phyloP scores from a whole-genome alignment of 345 rosid species.

The Bruguiera parviflora region DNA sequence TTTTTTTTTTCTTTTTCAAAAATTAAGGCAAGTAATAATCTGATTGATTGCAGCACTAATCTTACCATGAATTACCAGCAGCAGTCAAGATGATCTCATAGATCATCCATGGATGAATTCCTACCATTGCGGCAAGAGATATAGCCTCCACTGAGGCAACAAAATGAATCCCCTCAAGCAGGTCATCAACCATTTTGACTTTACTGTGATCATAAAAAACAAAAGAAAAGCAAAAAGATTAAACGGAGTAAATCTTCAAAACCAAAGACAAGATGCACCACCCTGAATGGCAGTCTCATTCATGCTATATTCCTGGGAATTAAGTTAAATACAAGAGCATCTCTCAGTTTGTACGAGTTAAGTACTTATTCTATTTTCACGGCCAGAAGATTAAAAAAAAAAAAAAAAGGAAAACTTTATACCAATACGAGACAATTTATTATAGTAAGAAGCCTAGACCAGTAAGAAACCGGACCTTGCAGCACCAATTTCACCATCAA shows the following conservation, averaged over 20 bases:
- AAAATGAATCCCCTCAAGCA: slow-evolving; percentile 87
- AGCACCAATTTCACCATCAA: slow-evolving; percentile 76
- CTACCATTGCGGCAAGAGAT: slow-evolving; percentile 61
- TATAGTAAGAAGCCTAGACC: neutral
- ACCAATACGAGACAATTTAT: neutral
- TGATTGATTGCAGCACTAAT: neutral
- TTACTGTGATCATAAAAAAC: slow-evolving; percentile 44
- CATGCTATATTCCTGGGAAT: no score
- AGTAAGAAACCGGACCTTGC: slow-evolving; percentile 58
- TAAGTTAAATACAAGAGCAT: neutral
- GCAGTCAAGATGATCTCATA: slow-evolving; percentile 94
- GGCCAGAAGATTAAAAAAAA: neutral
- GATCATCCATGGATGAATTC: slow-evolving; percentile 87
- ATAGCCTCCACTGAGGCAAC: slow-evolving; percentile 93
- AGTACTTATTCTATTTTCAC: neutral
- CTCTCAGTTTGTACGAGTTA: neutral
- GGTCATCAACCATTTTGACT: slow-evolving; percentile 66
- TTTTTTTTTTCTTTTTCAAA: neutral
- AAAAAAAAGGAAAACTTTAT: neutral
- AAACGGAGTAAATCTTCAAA: neutral
- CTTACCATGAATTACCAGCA: slow-evolving; percentile 97
- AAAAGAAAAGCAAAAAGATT: neutral
- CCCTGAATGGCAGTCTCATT: neutral
- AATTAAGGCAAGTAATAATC: slow-evolving; percentile 5
- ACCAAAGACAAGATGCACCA: slow-evolving; percentile 2